Evolutionary conservation across 208 protist species (phyloP), one percentile per base, ranked within the genome.

Genomic region (Trypanosoma scelopori): DNA sequence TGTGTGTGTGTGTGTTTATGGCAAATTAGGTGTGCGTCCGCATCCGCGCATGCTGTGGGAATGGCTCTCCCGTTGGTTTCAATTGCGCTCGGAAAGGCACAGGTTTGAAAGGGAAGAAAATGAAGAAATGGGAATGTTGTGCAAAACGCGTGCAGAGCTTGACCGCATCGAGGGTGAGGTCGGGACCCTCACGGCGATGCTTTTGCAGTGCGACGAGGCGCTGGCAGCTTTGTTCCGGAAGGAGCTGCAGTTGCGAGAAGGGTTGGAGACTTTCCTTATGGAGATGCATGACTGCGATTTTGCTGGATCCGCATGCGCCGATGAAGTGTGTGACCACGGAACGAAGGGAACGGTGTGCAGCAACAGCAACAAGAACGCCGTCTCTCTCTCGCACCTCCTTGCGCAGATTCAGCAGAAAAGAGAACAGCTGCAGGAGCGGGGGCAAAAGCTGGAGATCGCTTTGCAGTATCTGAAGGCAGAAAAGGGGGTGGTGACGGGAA

Each of bases 401-500:
- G 42, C 18, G 18, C 28, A 64, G 12, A 27, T 73, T 6, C 57
- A 50, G 59, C 22, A 62, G 46, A 52, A 49, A 25, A 52, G 69
- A 52, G 61, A 64, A 16, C 2, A 52, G 13, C 46, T 74, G 47
- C 37, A 63, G n/a, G 53, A 65, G 18, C 42, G 52, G 1, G 20
- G 23, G 15, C 59, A 68, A 46, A 35, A 43, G 16, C 30, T 68
- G 0, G 23, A 60, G 22, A 37, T 74, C 22, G 23, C 35, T 23
- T 35, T 68, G 39, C 52, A 55, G 11, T 59, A 18, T 43, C 28
- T 74, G 37, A 46, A 74, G 39, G 61, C 43, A 42, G 69, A 74
- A 46, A 64, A 56, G 41, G n/a, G 41, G 7, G 37, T 0, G 15
- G 35, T 53, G 5, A 25, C 7, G 32, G 25, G 35, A 25, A 30